Evolutionary conservation across 768 basidiomycete genomes (phyloP), one percentile per base, ranked within the genome.

Genomic region (Obba rivulosa): DNA sequence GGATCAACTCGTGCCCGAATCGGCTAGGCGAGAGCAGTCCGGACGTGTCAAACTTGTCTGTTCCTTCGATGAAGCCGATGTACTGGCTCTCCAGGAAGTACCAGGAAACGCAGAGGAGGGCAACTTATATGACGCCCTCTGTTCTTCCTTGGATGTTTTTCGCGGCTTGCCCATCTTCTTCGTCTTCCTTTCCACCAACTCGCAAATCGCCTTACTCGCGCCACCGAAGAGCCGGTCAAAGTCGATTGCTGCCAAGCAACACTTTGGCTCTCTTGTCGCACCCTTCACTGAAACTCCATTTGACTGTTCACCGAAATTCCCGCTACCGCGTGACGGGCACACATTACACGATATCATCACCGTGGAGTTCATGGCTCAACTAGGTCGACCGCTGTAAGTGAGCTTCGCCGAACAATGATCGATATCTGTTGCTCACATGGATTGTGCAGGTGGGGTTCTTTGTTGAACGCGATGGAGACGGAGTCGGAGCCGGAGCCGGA

Each of bases 231-330:
- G 10, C n/a, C 34, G 25, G 18, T 36, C 49, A 10, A 20, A 16
- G 8, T 38, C 37, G 37, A 20, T 16, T 5, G n/a, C 7, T 35
- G 41, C 21, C 53, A 49, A 23, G 25, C 20, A 21, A 16, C 3
- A 34, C 25, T 23, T 25, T 28, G 22, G 8, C 7, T 31, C 36
- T 11, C 35, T 52, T 17, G 54, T 48, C n/a, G 25, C 54, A 17
- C 56, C 56, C 8, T 44, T 55, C 38, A 52, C 49, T 14, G 55
- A 54, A 28, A 40, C 38, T n/a, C 55, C 55, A 14, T 56, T 56
- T 41, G 55, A 56, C 41, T 54, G 53, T 34, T 55, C 37, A 7
- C 14, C n/a, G 3, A 8, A 16, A n/a, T 38, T 34, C 2, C n/a
- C 11, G n/a, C 24, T 23, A 18, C 14, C 21, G 36, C 24, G 4